These are phyloP conservation scores for Rhododendron ferrugineum DNA, from an alignment of 148 eudicot species.

Conservation along the genomic window DNA sequence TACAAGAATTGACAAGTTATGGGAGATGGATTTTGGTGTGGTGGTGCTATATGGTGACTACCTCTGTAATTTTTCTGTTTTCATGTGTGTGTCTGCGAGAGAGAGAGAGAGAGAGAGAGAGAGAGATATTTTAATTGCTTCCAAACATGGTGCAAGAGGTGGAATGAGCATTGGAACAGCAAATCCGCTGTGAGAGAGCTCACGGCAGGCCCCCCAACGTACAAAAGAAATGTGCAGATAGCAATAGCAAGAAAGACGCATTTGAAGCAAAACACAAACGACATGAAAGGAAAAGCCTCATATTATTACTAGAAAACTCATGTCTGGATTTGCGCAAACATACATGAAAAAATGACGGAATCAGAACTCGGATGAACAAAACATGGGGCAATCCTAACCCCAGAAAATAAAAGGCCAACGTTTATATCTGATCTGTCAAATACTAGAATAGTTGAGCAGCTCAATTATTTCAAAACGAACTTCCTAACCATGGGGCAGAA, in stretches of 20 bases:
- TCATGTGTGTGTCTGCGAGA: background rate
- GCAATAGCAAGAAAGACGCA: constrained; percentile 5
- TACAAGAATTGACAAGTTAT: background rate
- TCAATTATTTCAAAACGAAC: constrained; percentile 9
- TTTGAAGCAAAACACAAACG: background rate
- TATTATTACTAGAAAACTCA: background rate
- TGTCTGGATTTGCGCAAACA: background rate
- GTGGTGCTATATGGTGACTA: background rate
- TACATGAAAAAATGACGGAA: background rate
- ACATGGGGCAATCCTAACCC: constrained; percentile 3
- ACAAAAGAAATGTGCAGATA: background rate
- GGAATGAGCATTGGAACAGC: background rate
- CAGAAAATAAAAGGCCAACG: background rate
- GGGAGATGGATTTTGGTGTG: background rate
- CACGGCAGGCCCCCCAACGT: background rate
- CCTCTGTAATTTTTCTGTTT: too few species aligned
- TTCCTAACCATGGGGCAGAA: background rate
- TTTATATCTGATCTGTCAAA: constrained; percentile 3
- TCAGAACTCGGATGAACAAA: background rate
- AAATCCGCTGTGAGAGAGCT: background rate
- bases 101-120: background rate
- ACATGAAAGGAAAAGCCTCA: background rate
- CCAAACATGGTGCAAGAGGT: background rate
- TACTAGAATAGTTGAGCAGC: background rate
- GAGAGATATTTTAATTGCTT: background rate